Conservation (phyloP, 148 eudicot genomes). For the Rheum nobile region DNA sequence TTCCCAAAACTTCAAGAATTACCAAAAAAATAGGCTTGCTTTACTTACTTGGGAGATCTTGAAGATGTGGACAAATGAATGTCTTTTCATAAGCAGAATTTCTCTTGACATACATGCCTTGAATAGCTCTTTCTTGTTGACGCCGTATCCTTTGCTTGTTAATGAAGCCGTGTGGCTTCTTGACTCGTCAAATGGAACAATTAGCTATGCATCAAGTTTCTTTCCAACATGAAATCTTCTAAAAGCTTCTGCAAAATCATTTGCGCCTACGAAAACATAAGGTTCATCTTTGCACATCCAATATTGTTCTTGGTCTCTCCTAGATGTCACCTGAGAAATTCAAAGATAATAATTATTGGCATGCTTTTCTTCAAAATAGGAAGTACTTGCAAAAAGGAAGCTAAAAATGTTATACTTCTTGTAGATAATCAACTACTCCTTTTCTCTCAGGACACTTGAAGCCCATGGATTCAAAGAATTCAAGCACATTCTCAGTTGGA, state of each 20-base stretch:
- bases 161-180: slow-evolving; percentile 29
- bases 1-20: not conserved
- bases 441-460: slow-evolving; percentile 13
- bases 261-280: not conserved
- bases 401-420: not conserved
- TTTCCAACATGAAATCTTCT: slow-evolving; percentile 17
- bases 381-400: too few relatives aligned
- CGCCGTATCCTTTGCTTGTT: slow-evolving; percentile 17
- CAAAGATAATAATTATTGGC: too few relatives aligned
- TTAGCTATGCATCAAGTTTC: slow-evolving; percentile 20
- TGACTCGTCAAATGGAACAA: slow-evolving; percentile 24
- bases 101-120: slow-evolving; percentile 30
- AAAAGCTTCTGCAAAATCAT: slow-evolving; percentile 9
- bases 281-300: slow-evolving; percentile 13
- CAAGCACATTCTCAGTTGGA: slow-evolving; percentile 64
- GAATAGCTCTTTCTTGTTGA: slow-evolving; percentile 22
- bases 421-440: slow-evolving; percentile 16
- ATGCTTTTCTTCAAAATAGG: too few relatives aligned
- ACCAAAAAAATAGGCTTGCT: not conserved
- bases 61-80: slow-evolving; percentile 29
- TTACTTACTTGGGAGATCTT: slow-evolving; percentile 18
- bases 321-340: slow-evolving; percentile 41
- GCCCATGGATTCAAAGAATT: slow-evolving; percentile 51
- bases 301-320: slow-evolving; percentile 38
- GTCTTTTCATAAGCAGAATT: slow-evolving; percentile 30